Percentiles rank a stretch among this genome's conserved stretches.
Evolutionary conservation across 2,329 filamentous ascomycete species (phyloP).

Genomic region (Diaporthe ilicicola): DNA sequence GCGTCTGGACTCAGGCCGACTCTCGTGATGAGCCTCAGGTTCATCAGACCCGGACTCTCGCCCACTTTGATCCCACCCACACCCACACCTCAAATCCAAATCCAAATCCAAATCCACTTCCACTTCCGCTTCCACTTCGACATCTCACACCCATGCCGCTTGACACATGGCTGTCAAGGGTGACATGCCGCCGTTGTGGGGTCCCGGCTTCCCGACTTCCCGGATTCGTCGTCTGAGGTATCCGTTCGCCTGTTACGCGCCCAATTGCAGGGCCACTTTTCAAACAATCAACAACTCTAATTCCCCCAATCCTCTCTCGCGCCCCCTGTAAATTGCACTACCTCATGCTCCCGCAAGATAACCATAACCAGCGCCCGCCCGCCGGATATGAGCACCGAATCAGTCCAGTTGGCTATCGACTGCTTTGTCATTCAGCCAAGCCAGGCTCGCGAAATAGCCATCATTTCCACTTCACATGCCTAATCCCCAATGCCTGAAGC

Average conservation of each 20-base stretch:
- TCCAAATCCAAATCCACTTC: neutral
- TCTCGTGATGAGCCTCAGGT: neutral
- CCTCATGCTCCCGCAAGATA: constrained; percentile 3
- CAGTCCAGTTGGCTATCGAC: neutral
- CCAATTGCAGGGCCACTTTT: constrained; percentile 8
- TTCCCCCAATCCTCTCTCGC: neutral
- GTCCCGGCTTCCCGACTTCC: neutral
- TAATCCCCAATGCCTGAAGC: neutral
- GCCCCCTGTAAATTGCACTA: neutral
- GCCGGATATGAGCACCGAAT: constrained; percentile 17
- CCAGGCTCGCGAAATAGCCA: neutral
- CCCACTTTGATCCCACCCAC: neutral
- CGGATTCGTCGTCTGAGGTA: constrained; percentile 9
- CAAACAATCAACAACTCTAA: constrained; percentile 26
- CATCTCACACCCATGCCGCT: constrained; percentile 20
- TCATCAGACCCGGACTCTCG: neutral
- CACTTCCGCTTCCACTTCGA: neutral
- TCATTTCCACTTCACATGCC: constrained; percentile 12
- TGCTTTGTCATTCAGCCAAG: neutral
- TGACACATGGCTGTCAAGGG: constrained; percentile 32
- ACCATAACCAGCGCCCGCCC: neutral
- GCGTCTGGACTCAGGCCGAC: neutral
- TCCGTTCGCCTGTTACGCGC: constrained; percentile 11
- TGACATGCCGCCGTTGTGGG: neutral
- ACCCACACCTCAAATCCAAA: neutral